phyloP scores from a whole-genome alignment of 176 grass and related monocot genomes.

The Carex parvula region DNA sequence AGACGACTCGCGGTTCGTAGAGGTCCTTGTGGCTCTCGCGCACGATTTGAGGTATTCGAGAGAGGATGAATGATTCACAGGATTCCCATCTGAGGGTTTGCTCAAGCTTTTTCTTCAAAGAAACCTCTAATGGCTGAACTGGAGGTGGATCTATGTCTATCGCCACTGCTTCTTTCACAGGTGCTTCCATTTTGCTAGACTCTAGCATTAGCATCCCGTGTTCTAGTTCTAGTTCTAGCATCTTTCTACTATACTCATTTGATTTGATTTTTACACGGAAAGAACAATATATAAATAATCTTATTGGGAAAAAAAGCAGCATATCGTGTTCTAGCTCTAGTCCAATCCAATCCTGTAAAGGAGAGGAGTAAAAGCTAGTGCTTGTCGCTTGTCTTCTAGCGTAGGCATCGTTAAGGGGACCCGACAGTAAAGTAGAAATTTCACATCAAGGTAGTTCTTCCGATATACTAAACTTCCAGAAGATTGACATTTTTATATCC shows the following conservation, averaged over 20 bases:
- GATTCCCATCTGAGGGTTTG: neutral
- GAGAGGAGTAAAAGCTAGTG: too few relatives aligned
- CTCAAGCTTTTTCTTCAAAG: conserved; percentile 2
- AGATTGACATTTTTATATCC: too few relatives aligned
- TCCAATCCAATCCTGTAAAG: too few relatives aligned
- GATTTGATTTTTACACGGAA: neutral
- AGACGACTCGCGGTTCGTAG: conserved; percentile 27
- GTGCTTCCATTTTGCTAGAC: neutral
- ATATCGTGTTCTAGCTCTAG: too few relatives aligned
- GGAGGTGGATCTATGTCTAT: conserved; percentile 3
- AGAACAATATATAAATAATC: neutral
- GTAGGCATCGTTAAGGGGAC: too few relatives aligned
- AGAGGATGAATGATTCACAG: conserved; percentile 17
- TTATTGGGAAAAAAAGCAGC: neutral
- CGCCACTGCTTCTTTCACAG: neutral
- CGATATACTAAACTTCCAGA: too few relatives aligned
- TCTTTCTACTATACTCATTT: neutral
- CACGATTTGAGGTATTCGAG: conserved; percentile 9
- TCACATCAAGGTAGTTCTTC: too few relatives aligned
- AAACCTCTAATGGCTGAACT: conserved; percentile 2
- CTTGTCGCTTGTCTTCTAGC: too few relatives aligned
- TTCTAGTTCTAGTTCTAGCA: too few relatives aligned
- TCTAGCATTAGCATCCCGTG: neutral
- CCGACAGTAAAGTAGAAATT: too few relatives aligned
- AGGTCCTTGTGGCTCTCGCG: neutral